These are phyloP conservation scores for Iberis amara DNA, from an alignment of 441 rosid genomes.

Conservation along the genomic window DNA sequence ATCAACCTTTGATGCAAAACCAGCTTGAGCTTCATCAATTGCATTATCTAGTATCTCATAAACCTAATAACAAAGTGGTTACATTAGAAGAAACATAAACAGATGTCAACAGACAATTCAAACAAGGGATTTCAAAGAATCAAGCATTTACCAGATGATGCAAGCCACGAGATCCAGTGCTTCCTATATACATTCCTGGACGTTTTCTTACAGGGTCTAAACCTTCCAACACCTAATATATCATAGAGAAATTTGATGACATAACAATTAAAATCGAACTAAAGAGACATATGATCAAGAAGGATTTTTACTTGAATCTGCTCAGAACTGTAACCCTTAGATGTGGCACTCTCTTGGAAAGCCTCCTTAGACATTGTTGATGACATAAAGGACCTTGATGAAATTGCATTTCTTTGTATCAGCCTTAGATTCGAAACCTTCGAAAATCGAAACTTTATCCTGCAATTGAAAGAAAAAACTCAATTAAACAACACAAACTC, in stretches of 20 bases:
- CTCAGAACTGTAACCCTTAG: constrained; percentile 64
- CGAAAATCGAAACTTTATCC: constrained; percentile 38
- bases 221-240: constrained; percentile 78
- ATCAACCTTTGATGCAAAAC: constrained; percentile 66
- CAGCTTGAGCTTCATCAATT: constrained; percentile 94
- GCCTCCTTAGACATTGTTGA: constrained; percentile 49
- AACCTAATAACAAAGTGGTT: constrained; percentile 43
- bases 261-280: neutral
- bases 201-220: constrained; percentile 90
- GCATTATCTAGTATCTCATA: constrained; percentile 94
- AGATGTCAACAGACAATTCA: neutral
- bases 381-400: constrained; percentile 60
- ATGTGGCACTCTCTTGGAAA: constrained; percentile 42
- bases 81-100: constrained; percentile 11
- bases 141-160: constrained; percentile 71
- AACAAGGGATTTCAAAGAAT: neutral
- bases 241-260: neutral
- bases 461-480: constrained; percentile 26
- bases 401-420: constrained; percentile 33
- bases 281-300: neutral
- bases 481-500: neutral
- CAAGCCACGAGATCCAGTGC: constrained; percentile 91
- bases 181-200: constrained; percentile 96
- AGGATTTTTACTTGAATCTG: constrained; percentile 66
- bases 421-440: constrained; percentile 28